Base-by-base conservation (phyloP, 176 grass and related monocot genomes). In the Guadua angustifolia region DNA sequence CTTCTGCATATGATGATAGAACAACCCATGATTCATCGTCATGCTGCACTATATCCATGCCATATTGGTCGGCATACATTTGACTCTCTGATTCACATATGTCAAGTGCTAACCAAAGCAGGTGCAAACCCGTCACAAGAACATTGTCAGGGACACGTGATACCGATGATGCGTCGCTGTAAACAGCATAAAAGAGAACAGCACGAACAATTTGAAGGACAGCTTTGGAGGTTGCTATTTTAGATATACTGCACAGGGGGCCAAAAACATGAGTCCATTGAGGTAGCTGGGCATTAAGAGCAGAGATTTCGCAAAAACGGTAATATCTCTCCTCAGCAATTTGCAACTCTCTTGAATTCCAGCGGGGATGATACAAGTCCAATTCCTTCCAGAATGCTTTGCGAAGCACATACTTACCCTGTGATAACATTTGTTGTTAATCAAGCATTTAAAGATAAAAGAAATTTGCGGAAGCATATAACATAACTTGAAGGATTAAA, bases 271-370 rank as follows among this genome's bases (percentile, higher is more conserved):
- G 29, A 29, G 89, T 91, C 97, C 97, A 99, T 66, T 80, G 90
- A 87, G 97, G 97, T 83, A 99, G 74, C 74, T 99, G 97, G 69
- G 86, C 75, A 83, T 92, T 94, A 45, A 90, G 88, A 86, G 93
- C 93, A 78, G 89, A 96, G 67, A 80, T 61, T 90, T 96, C 91
- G 82, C 93, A 96, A 86, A 96, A 99, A 58, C 83, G 93, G 50
- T 96, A 91, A 74, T 94, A 99, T 99, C 97, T 99, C 78, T 99
- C 97, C 80, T 99, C 97, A 4, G 97, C 93, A 24, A 90, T 83
- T 87, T 99, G 97, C 84, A 99, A 71, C 63, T 99, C 97, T 65
- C 93, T 82, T 22, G 89, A 99, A 91, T 92, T 99, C 93, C 97
- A 99, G 50, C 93, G 94, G 36, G 93, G 93, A 17, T 99, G 93